Evolutionary conservation across 768 basidiomycete genomes (phyloP), one percentile per base, ranked within the genome.

Genomic region (Sutorius australiensis): DNA sequence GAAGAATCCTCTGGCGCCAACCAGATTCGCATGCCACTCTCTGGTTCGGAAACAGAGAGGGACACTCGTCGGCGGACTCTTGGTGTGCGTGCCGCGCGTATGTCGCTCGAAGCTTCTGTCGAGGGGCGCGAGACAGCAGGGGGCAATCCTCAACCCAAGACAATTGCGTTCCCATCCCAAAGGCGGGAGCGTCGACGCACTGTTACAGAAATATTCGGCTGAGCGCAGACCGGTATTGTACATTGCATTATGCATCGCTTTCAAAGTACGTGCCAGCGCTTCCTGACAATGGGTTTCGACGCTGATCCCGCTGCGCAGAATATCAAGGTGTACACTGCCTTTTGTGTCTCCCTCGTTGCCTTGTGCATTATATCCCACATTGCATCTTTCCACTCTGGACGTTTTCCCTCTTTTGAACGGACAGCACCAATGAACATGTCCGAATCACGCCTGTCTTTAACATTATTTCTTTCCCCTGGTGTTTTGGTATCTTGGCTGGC

Each of bases 1-100:
- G 60, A 64, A 46, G 65, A 71, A 17, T 50, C 53, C 4, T 31
- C 60, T 28, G 56, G 58, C 27, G 52, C 63, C 14, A 63, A 60
- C 34, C 59, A 62, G 34, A 50, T 69, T 19, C 67, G 66, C 37
- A 53, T 69, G 8, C 57, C 74, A 0, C 65, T 68, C 34, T 78
- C 77, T 7, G 75, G 77, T 3, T 74, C 70, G 5, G 84, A 86
- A 66, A 77, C 80, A 19, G 81, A 80, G 59, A 73, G 75, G 51
- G 72, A 68, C 65, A 70, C 64, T 68, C 75, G 65, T 43, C 69
- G 68, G 24, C 71, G 70, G 41, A 78, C 71, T 54, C 62, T 71
- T 41, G 73, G 64, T 55, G 64, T 64, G 11, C 73, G 70, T 48
- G 67, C 73, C 43, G 68, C 77, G 46, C 77, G 80, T 12, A 63